Base-by-base conservation (phyloP, 2,329 filamentous ascomycete genomes). In the Septoria petroselini region DNA sequence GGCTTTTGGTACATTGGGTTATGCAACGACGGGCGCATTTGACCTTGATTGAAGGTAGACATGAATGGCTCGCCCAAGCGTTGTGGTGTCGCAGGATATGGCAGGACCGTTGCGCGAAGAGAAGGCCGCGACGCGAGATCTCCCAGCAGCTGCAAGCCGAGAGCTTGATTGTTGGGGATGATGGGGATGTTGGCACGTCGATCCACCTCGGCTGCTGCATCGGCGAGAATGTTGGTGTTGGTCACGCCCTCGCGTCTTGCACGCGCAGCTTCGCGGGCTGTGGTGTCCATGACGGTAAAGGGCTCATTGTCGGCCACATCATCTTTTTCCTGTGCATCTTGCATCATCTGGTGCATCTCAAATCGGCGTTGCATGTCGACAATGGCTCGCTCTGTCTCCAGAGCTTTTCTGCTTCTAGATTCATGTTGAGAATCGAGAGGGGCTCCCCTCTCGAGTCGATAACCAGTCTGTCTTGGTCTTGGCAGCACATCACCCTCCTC, bases 241-340 rank as follows among this genome's bases (percentile, higher is more conserved):
- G 33, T 40, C 15, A 60, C 54, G 34, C 72, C 63, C 40, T 72
- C 69, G 47, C 64, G 64, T 41, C 66, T 65, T 38, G 67, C 68
- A 15, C 65, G 56, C 7, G 72, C 71, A 37, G 69, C 65, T n/a
- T 70, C 64, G 27, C 73, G 69, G 41, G 69, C 63, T 21, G 67
- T 65, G 9, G 64, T 66, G 55, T 70, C 69, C 58, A 70, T 74
- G 27, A 62, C 62, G 5, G 72, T 72, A 54, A 75, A 76, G 5
- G 64, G 62, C 7, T 55, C 52, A 34, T 40, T 40, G 18, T 21
- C 23, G 44, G 46, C n/a, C 9, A 43, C 46, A 18, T 52, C 39
- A 7, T 52, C 48, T n/a, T 66, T 64, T 12, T 70, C 62, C 12
- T 67, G 57, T 3, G 54, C 58, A 12, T 46, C 35, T 18, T 41